A percentile compares a stretch with the other conserved stretches of the same genome.
Evolutionary conservation across 345 rosid genomes (phyloP).

Genomic region (Nasturtium officinale): DNA sequence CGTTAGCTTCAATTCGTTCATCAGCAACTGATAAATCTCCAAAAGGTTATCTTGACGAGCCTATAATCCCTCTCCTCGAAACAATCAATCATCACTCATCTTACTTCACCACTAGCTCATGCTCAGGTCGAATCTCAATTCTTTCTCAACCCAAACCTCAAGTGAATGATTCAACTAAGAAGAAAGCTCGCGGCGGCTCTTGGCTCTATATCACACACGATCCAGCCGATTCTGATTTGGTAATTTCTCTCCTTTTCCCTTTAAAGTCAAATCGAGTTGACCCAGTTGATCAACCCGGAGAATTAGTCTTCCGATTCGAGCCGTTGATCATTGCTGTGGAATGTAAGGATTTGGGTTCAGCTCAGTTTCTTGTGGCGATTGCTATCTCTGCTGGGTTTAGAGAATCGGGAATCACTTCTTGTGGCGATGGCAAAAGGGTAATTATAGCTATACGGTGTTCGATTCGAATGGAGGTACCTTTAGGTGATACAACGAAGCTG

Average conservation of each 20-base stretch:
- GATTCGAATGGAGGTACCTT: slow-evolving; percentile 82
- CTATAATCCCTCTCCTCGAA: slow-evolving; percentile 74
- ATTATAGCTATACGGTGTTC: slow-evolving; percentile 84
- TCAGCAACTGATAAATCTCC: slow-evolving; percentile 75
- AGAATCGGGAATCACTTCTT: slow-evolving; percentile 85
- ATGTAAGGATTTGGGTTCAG: slow-evolving; percentile 65
- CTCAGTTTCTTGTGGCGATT: slow-evolving; percentile 64
- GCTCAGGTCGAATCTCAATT: slow-evolving; percentile 93
- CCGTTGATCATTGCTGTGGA: slow-evolving; percentile 86
- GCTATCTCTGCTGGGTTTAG: slow-evolving; percentile 77
- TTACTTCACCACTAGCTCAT: slow-evolving; percentile 91
- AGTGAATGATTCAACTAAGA: slow-evolving; percentile 34
- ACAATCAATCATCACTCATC: slow-evolving; percentile 68
- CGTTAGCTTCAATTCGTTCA: slow-evolving; percentile 56
- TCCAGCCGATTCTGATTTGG: slow-evolving; percentile 53
- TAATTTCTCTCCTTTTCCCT: slow-evolving; percentile 63
- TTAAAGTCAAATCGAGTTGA: background rate
- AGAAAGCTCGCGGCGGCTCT: slow-evolving; percentile 85
- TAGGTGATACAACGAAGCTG: slow-evolving; percentile 57
- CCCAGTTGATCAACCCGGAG: slow-evolving; percentile 26
- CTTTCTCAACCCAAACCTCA: slow-evolving; percentile 63
- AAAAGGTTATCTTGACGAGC: slow-evolving; percentile 72
- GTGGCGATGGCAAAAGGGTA: slow-evolving; percentile 68
- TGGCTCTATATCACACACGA: slow-evolving; percentile 84
- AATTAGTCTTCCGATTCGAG: slow-evolving; percentile 82